phyloP scores from a whole-genome alignment of 495 filamentous ascomycete species.

The Tuber aestivum region DNA sequence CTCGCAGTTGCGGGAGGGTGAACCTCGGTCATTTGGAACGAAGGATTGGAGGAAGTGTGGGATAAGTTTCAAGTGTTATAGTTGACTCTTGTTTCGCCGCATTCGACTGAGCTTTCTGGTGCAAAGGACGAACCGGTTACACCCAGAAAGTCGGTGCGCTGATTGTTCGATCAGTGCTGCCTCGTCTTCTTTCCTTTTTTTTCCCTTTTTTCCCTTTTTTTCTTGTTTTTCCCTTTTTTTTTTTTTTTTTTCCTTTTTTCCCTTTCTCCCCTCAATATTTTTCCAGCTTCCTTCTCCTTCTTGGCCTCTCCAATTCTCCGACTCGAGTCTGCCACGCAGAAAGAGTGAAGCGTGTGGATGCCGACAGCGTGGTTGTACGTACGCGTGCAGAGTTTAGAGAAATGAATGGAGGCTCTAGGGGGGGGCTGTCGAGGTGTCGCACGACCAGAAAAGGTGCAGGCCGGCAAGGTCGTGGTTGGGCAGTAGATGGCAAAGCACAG shows the following conservation, averaged over 20 bases:
- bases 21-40: slow-evolving; percentile 38
- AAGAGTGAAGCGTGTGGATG: slow-evolving; percentile 25
- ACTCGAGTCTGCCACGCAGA: slow-evolving; percentile 32
- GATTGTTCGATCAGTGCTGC: slow-evolving; percentile 34
- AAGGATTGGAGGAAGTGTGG: slow-evolving; percentile 32
- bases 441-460: slow-evolving; percentile 39
- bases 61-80: slow-evolving; percentile 39
- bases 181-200: background rate
- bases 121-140: slow-evolving; percentile 35
- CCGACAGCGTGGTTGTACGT: slow-evolving; percentile 39
- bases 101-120: slow-evolving; percentile 36
- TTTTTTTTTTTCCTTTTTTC: background rate
- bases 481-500: slow-evolving; percentile 29
- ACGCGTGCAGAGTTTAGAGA: slow-evolving; percentile 21
- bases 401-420: slow-evolving; percentile 35
- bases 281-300: slow-evolving; percentile 3
- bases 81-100: slow-evolving; percentile 30
- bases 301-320: slow-evolving; percentile 17
- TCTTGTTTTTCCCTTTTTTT: background rate
- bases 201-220: background rate
- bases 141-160: slow-evolving; percentile 34
- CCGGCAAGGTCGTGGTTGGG: slow-evolving; percentile 27
- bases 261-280: slow-evolving; percentile 21
- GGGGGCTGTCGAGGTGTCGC: slow-evolving; percentile 36
- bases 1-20: slow-evolving; percentile 35